Conservation (phyloP, 345 rosid genomes). For the Streptanthus diversifolius region DNA sequence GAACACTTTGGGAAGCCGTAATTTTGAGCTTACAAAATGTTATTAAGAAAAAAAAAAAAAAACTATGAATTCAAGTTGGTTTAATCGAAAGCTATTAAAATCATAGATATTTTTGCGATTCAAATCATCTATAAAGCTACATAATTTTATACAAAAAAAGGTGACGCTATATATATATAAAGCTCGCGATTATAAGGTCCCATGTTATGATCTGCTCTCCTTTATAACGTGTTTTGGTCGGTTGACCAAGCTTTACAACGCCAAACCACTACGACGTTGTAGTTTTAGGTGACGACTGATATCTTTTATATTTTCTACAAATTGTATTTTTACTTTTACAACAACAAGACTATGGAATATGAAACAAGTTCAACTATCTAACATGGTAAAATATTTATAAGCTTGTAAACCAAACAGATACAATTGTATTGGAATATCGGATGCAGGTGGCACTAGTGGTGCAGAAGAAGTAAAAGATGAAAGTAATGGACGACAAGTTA, state of each 20-base stretch:
- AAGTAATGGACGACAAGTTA: not conserved
- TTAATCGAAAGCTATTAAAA: not conserved
- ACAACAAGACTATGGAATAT: not conserved
- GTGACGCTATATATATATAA: not conserved
- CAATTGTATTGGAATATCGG: no score
- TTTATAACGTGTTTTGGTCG: constrained; percentile 30
- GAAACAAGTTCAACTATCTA: not conserved
- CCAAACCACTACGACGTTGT: constrained; percentile 11
- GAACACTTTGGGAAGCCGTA: not conserved
- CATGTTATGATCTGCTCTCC: constrained; percentile 25
- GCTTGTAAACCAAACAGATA: not conserved
- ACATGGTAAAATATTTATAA: not conserved
- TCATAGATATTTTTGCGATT: not conserved
- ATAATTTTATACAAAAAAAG: constrained; percentile 15
- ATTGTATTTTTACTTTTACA: not conserved
- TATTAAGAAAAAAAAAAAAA: not conserved
- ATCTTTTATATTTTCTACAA: not conserved
- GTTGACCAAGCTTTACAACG: constrained; percentile 34
- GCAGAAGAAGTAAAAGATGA: not conserved
- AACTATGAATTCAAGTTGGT: not conserved
- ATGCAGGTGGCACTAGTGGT: not conserved
- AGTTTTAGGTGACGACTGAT: constrained; percentile 5
- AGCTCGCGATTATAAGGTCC: constrained; percentile 25
- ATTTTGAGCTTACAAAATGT: no score
- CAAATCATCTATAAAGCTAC: constrained; percentile 1